Conservation (phyloP, 768 basidiomycete species). For the Termitomyces sp. region DNA sequence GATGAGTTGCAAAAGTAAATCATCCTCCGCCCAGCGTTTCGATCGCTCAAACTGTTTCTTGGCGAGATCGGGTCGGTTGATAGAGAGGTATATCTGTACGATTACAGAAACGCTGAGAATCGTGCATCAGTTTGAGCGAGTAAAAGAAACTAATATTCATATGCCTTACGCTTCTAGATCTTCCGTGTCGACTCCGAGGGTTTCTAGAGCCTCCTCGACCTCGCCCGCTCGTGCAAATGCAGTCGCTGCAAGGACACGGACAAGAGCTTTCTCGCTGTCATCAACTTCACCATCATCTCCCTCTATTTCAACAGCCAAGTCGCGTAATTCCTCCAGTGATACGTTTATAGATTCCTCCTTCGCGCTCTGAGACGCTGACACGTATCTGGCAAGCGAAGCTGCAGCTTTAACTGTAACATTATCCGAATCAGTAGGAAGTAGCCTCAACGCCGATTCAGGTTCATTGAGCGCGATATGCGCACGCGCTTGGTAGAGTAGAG, state of each 20-base stretch:
- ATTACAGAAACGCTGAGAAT: slow-evolving; percentile 68
- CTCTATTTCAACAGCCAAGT: slow-evolving; percentile 84
- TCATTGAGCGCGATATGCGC: slow-evolving; percentile 71
- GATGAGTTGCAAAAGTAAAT: slow-evolving; percentile 83
- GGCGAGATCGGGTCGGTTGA: slow-evolving; percentile 83
- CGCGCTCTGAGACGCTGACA: slow-evolving; percentile 39
- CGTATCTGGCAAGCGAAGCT: slow-evolving; percentile 68
- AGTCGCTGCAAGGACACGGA: slow-evolving; percentile 80
- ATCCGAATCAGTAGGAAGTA: slow-evolving; percentile 57
- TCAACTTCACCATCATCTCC: slow-evolving; percentile 67
- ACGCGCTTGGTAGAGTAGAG: slow-evolving; percentile 75
- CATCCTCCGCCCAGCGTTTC: slow-evolving; percentile 86
- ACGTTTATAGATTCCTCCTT: slow-evolving; percentile 56
- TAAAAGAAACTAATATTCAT: neutral
- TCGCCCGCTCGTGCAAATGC: slow-evolving; percentile 84
- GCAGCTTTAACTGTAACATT: slow-evolving; percentile 71
- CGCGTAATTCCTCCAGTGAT: slow-evolving; percentile 77
- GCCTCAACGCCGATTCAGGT: slow-evolving; percentile 48
- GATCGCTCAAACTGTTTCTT: slow-evolving; percentile 82
- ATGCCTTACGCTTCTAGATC: slow-evolving; percentile 83
- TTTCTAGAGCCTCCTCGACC: slow-evolving; percentile 90
- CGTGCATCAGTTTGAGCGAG: neutral
- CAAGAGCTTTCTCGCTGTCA: slow-evolving; percentile 69
- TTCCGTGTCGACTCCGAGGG: slow-evolving; percentile 69
- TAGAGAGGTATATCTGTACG: slow-evolving; percentile 88